Conservation (phyloP, 2,329 filamentous ascomycete species). For the Aspergillus neotritici region DNA sequence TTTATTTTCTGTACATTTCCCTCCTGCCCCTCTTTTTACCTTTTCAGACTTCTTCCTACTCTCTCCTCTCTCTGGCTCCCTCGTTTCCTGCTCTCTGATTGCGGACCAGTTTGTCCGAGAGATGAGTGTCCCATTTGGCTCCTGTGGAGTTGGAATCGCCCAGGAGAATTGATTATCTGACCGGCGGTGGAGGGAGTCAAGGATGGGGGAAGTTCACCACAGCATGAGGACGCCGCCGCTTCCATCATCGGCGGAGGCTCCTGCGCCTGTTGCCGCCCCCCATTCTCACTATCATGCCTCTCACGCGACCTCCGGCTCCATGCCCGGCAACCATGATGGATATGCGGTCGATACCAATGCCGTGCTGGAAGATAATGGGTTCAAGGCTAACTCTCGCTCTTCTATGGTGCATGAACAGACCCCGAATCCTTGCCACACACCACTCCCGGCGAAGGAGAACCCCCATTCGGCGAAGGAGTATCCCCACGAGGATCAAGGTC, state of each 20-base stretch:
- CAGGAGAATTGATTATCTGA: constrained; percentile 30
- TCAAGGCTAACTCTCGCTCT: constrained; percentile 18
- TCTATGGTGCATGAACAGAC: constrained; percentile 16
- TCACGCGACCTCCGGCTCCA: constrained; percentile 18
- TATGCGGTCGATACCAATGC: constrained; percentile 12
- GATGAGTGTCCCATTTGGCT: constrained; percentile 28
- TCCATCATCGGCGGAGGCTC: constrained; percentile 35
- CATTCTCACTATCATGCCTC: constrained; percentile 23
- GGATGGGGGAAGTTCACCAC: constrained; percentile 31
- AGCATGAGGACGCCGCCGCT: constrained; percentile 37
- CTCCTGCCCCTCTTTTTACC: not conserved
- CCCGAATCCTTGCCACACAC: constrained; percentile 9
- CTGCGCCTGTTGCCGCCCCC: constrained; percentile 25
- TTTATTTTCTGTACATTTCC: not conserved
- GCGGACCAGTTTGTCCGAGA: constrained; percentile 28
- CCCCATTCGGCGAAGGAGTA: constrained; percentile 16
- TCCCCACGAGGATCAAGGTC: constrained; percentile 26
- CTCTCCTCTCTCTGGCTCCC: not conserved
- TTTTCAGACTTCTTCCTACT: constrained; percentile 6
- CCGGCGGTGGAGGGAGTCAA: constrained; percentile 28
- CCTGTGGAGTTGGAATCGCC: constrained; percentile 27
- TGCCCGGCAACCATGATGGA: constrained; percentile 15
- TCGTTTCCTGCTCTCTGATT: constrained; percentile 2
- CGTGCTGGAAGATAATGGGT: constrained; percentile 8
- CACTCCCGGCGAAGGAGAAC: constrained; percentile 15